These are phyloP conservation scores for Populus hybrid DNA, from an alignment of 441 rosid species.

Conservation along the genomic window DNA sequence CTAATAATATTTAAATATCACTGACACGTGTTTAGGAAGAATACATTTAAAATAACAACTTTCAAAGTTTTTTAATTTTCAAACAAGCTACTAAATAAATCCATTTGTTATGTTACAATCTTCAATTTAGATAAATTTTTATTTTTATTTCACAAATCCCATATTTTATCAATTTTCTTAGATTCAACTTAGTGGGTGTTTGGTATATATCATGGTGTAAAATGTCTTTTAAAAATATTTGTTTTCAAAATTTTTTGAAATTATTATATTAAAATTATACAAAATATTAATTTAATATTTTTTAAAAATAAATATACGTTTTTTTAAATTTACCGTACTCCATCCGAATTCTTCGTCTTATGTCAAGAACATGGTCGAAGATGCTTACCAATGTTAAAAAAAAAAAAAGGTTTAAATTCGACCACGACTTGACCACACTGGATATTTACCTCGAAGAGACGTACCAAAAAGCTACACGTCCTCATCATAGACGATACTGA, in stretches of 20 bases:
- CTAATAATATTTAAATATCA: too few species aligned
- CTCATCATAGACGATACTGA: constrained; percentile 7
- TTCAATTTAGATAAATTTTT: too few species aligned
- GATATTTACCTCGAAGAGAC: constrained; percentile 5
- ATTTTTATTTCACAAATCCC: background rate
- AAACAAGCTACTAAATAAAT: background rate
- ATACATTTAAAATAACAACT: too few species aligned
- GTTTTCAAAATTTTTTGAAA: too few species aligned
- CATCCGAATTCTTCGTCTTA: background rate
- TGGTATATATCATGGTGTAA: background rate
- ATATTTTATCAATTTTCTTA: too few species aligned
- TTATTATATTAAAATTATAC: too few species aligned
- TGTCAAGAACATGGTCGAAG: background rate
- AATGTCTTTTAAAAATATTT: too few species aligned
- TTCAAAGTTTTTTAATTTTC: background rate
- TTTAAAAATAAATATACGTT: too few species aligned
- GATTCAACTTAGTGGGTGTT: background rate
- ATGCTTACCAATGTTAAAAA: background rate
- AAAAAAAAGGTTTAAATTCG: background rate
- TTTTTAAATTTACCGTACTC: too few species aligned
- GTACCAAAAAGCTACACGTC: background rate
- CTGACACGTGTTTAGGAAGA: too few species aligned
- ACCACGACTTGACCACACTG: background rate
- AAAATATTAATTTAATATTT: too few species aligned
- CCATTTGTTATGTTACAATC: background rate